A percentile compares a stretch with the other conserved stretches of the same genome.
phyloP scores from a whole-genome alignment of 202 grass and related monocot genomes.

The Alloteropsis angusta region DNA sequence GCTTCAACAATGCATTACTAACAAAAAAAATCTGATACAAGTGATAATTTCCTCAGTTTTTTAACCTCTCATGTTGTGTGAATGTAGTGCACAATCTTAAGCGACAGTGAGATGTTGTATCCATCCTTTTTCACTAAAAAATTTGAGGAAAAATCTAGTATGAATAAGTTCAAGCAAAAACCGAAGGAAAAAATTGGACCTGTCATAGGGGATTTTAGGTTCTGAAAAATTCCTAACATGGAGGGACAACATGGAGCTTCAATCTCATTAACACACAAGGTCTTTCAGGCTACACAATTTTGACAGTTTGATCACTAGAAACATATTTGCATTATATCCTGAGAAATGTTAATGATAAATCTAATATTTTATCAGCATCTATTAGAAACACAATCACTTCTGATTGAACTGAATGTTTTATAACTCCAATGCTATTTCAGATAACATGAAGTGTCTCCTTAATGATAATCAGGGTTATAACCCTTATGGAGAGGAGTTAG shows the following conservation, averaged over 20 bases:
- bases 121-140: background rate
- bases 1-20: background rate
- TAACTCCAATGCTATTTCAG: background rate
- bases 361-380: background rate
- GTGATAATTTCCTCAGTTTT: background rate
- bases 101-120: background rate
- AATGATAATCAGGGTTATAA: background rate
- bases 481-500: background rate
- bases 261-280: background rate
- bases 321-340: background rate
- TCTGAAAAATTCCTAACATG: background rate
- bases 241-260: background rate
- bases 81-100: constrained; percentile 4
- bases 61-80: constrained; percentile 1
- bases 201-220: background rate
- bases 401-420: background rate
- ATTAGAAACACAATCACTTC: background rate
- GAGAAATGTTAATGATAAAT: background rate
- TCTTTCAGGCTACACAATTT: background rate
- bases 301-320: background rate
- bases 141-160: background rate
- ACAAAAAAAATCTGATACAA: constrained; percentile 5
- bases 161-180: background rate
- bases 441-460: background rate
- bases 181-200: background rate